Evolutionary conservation across 192 early-diverging fungal genomes (phyloP).

Genomic region (Oehlia diaphana): DNA sequence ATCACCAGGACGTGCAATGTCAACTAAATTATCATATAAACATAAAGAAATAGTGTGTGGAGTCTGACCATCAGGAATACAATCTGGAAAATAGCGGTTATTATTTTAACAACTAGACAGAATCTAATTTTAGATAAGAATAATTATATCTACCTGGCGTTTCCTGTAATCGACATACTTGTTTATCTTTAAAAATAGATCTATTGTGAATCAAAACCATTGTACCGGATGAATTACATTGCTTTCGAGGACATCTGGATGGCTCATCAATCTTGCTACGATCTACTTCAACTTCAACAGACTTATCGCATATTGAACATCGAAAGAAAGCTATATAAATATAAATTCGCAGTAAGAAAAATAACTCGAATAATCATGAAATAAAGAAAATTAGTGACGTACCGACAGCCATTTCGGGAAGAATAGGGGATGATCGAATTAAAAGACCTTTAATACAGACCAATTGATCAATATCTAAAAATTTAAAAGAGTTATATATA

Average conservation of each 20-base stretch:
- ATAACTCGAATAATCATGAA: not conserved
- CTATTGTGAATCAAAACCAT: conserved; percentile 94
- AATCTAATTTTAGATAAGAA: too few species aligned
- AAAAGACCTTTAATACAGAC: conserved; percentile 93
- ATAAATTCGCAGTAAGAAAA: not conserved
- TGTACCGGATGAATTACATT: conserved; percentile 77
- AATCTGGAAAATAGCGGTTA: conserved; percentile 48
- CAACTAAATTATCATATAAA: conserved; percentile 93
- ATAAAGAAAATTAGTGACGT: conserved; percentile 12
- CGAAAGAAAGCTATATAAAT: conserved; percentile 78
- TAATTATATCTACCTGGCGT: conserved; percentile 68
- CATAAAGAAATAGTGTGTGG: conserved; percentile 94
- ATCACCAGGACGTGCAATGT: conserved; percentile 91
- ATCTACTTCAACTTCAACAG: conserved; percentile 74
- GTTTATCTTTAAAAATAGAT: conserved; percentile 91
- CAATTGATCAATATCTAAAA: conserved; percentile 90
- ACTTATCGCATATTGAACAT: conserved; percentile 87
- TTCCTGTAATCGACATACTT: conserved; percentile 91
- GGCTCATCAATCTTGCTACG: conserved; percentile 90
- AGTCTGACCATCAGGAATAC: conserved; percentile 96
- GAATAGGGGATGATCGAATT: conserved; percentile 87
- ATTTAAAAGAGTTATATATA: conserved; percentile 3
- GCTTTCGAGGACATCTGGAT: conserved; percentile 72
- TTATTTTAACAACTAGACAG: not conserved
- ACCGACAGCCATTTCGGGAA: conserved; percentile 91